phyloP scores from a whole-genome alignment of 495 filamentous ascomycete genomes.

The Trichodelitschia bisporula region DNA sequence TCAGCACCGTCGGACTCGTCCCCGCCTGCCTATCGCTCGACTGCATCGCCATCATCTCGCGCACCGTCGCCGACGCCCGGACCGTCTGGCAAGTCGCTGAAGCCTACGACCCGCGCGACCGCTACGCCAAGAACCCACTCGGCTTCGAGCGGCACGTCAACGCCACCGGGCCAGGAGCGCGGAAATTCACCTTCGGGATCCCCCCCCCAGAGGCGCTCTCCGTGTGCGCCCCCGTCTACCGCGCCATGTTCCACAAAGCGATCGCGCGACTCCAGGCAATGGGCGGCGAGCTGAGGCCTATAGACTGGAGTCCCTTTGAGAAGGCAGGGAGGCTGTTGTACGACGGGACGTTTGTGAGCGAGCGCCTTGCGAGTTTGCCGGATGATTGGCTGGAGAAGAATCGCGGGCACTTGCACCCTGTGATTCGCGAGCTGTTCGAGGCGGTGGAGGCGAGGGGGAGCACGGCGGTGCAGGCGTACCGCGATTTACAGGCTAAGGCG shows the following conservation, averaged over 20 bases:
- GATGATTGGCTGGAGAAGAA: conserved; percentile 18
- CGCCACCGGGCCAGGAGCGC: conserved; percentile 20
- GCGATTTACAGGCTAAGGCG: conserved; percentile 24
- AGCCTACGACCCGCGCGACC: conserved; percentile 26
- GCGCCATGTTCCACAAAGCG: conserved; percentile 20
- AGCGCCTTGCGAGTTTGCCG: conserved; percentile 26
- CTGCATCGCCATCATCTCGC: conserved; percentile 31
- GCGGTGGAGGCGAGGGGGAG: conserved; percentile 19
- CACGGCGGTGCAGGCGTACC: conserved; percentile 28
- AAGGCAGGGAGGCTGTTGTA: conserved; percentile 32
- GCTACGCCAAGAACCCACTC: conserved; percentile 25
- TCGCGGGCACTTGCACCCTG: conserved; percentile 24
- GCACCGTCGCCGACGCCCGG: conserved; percentile 25
- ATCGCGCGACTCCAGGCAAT: conserved; percentile 19
- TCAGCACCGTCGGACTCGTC: conserved; percentile 30
- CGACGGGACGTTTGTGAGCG: conserved; percentile 28
- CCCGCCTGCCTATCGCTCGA: conserved; percentile 39
- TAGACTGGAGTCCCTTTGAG: conserved; percentile 30
- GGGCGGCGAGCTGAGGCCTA: conserved; percentile 21
- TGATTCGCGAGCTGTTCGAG: conserved; percentile 26
- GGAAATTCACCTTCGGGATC: conserved; percentile 27
- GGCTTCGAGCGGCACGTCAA: conserved; percentile 22
- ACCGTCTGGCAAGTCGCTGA: conserved; percentile 29
- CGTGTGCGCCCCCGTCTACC: conserved; percentile 21
- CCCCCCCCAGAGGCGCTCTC: conserved; percentile 22